phyloP scores from a whole-genome alignment of 768 basidiomycete species.

The Leccinellum luteum region DNA sequence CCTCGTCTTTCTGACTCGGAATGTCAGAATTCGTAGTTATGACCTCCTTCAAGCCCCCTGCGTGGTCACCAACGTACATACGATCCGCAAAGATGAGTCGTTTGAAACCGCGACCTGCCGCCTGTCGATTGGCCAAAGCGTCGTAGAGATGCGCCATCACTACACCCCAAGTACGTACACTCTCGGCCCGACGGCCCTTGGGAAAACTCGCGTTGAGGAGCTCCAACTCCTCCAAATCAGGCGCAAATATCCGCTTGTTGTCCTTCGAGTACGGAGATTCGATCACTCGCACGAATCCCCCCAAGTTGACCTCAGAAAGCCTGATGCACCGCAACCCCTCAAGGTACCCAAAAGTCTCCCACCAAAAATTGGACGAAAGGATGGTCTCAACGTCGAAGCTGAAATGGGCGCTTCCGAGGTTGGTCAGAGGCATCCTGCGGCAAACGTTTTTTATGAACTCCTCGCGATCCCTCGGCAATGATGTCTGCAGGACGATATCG shows the following conservation, averaged over 20 bases:
- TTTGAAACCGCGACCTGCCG: conserved; percentile 8
- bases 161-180: conserved; percentile 3
- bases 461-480: conserved; percentile 9
- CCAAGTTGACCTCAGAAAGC: conserved; percentile 5
- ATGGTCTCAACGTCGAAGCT: conserved; percentile 3
- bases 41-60: conserved; percentile 1
- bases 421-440: conserved; percentile 11
- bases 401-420: conserved; percentile 11
- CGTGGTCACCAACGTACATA: conserved; percentile 5
- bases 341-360: conserved; percentile 13
- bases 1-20: conserved; percentile 1
- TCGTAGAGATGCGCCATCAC: conserved; percentile 14
- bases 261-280: neutral
- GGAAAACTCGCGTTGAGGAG: conserved; percentile 9
- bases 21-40: neutral
- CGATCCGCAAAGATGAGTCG: conserved; percentile 13
- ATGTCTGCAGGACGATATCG: conserved; percentile 11
- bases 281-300: conserved; percentile 9
- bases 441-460: conserved; percentile 10
- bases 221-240: conserved; percentile 14
- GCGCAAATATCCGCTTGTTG: conserved; percentile 10
- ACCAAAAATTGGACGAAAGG: conserved; percentile 18
- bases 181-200: neutral
- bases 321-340: conserved; percentile 12
- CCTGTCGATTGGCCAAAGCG: conserved; percentile 13